Conservation (phyloP, 257 asterid species). For the Echium plantagineum region DNA sequence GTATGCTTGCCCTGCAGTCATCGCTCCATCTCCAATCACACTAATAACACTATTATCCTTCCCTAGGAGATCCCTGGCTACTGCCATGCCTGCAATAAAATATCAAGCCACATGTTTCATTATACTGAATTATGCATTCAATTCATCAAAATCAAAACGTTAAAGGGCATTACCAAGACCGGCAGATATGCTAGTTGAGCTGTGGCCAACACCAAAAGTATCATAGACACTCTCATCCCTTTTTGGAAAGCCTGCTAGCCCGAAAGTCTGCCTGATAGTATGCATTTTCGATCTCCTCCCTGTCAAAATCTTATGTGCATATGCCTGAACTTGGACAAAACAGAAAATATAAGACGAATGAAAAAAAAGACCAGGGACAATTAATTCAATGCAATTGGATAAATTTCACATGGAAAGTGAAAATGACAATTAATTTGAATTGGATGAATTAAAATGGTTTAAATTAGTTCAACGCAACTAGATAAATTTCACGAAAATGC, state of each 20-base stretch:
- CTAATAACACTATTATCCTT: slow-evolving; percentile 53
- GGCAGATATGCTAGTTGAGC: slow-evolving; percentile 82
- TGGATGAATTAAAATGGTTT: too few species aligned
- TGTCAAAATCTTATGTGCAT: slow-evolving; percentile 65
- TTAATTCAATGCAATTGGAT: too few species aligned
- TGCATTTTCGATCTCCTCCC: slow-evolving; percentile 76
- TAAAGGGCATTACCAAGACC: slow-evolving; percentile 44
- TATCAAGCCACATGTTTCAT: not conserved
- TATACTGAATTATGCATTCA: not conserved
- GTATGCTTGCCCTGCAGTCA: slow-evolving; percentile 83
- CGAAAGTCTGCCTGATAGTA: slow-evolving; percentile 52
- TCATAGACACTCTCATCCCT: slow-evolving; percentile 69
- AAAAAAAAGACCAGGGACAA: not conserved
- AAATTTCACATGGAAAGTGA: too few species aligned
- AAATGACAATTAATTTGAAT: too few species aligned
- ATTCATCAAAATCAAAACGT: not conserved
- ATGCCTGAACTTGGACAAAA: slow-evolving; percentile 33
- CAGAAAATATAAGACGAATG: not conserved
- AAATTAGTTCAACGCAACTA: too few species aligned
- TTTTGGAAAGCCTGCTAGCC: slow-evolving; percentile 65
- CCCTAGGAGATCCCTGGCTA: slow-evolving; percentile 60
- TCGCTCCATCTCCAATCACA: slow-evolving; percentile 71
- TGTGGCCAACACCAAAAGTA: slow-evolving; percentile 79
- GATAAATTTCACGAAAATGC: too few species aligned
- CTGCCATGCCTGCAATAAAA: slow-evolving; percentile 54